Evolutionary conservation across 108 stramenopile species (phyloP).

Genomic region (Skeletonema grethae): DNA sequence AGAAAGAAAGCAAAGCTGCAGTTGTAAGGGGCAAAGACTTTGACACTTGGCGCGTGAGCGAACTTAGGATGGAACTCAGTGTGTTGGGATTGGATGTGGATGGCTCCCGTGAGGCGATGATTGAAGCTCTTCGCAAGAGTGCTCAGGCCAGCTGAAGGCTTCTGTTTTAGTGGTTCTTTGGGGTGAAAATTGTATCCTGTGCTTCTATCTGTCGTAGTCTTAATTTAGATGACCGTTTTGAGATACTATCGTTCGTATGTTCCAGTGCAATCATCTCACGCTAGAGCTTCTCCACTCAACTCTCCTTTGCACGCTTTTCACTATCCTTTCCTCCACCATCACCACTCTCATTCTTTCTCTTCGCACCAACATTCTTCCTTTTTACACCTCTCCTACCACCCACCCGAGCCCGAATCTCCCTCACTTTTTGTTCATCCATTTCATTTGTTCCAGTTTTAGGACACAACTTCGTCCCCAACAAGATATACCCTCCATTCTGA

Average conservation of each 20-base stretch:
- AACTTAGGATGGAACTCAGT: not conserved
- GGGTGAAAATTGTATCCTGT: no score
- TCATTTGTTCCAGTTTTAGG: constrained; percentile 79
- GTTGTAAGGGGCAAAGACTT: not conserved
- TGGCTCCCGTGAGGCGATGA: not conserved
- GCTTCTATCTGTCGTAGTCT: no score
- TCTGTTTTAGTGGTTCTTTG: no score
- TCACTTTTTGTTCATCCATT: constrained; percentile 60
- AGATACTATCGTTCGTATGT: no score
- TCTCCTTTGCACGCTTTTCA: constrained; percentile 16
- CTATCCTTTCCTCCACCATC: constrained; percentile 10
- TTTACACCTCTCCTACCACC: constrained; percentile 59
- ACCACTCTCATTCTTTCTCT: constrained; percentile 11
- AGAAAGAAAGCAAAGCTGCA: not conserved
- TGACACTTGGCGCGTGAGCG: not conserved
- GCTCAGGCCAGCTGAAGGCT: not conserved
- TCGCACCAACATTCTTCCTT: not conserved
- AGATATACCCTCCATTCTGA: constrained; percentile 86
- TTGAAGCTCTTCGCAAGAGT: not conserved
- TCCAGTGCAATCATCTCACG: no score
- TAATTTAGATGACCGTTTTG: no score
- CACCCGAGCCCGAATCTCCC: constrained; percentile 55
- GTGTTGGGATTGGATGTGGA: not conserved
- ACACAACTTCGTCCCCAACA: constrained; percentile 85
- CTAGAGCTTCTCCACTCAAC: no score